A percentile compares a stretch with the other conserved stretches of the same genome.
These are phyloP conservation scores for Candida montana DNA, from an alignment of 805 yeast species.

Conservation along the genomic window DNA sequence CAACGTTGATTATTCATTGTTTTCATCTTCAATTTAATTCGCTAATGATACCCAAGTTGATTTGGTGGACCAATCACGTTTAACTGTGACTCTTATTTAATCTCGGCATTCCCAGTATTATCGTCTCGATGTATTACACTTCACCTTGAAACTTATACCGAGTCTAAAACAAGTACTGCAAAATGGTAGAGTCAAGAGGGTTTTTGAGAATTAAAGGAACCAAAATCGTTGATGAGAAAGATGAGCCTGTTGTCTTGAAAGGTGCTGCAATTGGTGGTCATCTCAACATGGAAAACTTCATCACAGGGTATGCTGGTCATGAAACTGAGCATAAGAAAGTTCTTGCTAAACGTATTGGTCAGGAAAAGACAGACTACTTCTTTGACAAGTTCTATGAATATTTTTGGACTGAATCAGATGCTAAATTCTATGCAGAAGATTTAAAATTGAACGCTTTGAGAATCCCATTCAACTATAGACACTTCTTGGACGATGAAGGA, in stretches of 20 bases:
- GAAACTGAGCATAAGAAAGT: constrained; percentile 46
- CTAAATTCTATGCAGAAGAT: constrained; percentile 36
- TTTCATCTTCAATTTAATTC: too few relatives aligned
- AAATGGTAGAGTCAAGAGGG: constrained; percentile 7
- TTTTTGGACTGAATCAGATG: constrained; percentile 48
- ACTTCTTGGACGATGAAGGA: constrained; percentile 39
- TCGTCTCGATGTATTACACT: too few relatives aligned
- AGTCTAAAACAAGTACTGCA: too few relatives aligned
- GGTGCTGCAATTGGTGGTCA: constrained; percentile 49
- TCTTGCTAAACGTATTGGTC: constrained; percentile 35
- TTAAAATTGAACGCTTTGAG: constrained; percentile 42
- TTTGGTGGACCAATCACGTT: too few relatives aligned
- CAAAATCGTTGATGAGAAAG: constrained; percentile 41
- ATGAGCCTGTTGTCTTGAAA: constrained; percentile 35
- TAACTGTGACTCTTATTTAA: too few relatives aligned
- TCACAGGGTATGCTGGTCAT: constrained; percentile 50
- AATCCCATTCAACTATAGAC: constrained; percentile 49
- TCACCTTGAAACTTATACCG: too few relatives aligned
- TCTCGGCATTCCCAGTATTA: too few relatives aligned
- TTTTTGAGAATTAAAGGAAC: constrained; percentile 41
- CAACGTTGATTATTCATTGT: too few relatives aligned
- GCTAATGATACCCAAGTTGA: too few relatives aligned
- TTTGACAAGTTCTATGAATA: constrained; percentile 48
- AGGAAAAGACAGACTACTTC: constrained; percentile 43
- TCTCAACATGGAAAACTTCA: constrained; percentile 52